phyloP scores from a whole-genome alignment of 2,329 filamentous ascomycete genomes.

The Ophioceras dolichostomum region DNA sequence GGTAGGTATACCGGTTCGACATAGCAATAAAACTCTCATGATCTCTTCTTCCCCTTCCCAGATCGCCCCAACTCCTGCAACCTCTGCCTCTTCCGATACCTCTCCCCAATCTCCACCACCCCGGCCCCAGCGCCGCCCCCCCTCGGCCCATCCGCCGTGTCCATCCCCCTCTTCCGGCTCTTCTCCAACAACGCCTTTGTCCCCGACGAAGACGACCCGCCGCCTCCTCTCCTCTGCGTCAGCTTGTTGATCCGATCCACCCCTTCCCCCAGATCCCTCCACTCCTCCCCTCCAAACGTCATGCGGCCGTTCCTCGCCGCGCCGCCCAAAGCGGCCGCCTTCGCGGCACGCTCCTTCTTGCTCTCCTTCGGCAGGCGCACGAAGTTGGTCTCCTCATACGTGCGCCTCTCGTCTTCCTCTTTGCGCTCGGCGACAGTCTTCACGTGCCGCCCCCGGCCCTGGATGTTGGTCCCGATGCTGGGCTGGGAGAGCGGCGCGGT shows the following conservation, averaged over 20 bases:
- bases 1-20: too few species aligned
- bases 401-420: slow-evolving; percentile 63
- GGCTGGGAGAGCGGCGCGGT: slow-evolving; percentile 71
- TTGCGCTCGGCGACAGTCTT: slow-evolving; percentile 68
- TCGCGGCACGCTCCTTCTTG: slow-evolving; percentile 74
- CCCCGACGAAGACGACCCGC: slow-evolving; percentile 36
- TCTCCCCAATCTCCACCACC: slow-evolving; percentile 55
- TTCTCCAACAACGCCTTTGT: slow-evolving; percentile 60
- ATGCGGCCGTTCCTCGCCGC: slow-evolving; percentile 39
- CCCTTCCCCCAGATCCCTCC: slow-evolving; percentile 73
- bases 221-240: slow-evolving; percentile 55
- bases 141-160: slow-evolving; percentile 56
- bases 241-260: slow-evolving; percentile 76
- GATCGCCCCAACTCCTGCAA: slow-evolving; percentile 32
- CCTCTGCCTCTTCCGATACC: slow-evolving; percentile 60
- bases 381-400: slow-evolving; percentile 91
- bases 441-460: slow-evolving; percentile 62
- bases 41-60: slow-evolving; percentile 29
- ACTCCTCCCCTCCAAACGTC: slow-evolving; percentile 83
- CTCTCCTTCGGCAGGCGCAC: slow-evolving; percentile 72
- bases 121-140: slow-evolving; percentile 19
- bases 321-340: slow-evolving; percentile 27
- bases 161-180: slow-evolving; percentile 69
- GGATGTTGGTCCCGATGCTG: slow-evolving; percentile 84
- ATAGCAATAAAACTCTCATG: too few species aligned